Evolutionary conservation across 140 eudicot species (phyloP), one percentile per base, ranked within the genome.

Genomic region (Ambrosia hybrid): DNA sequence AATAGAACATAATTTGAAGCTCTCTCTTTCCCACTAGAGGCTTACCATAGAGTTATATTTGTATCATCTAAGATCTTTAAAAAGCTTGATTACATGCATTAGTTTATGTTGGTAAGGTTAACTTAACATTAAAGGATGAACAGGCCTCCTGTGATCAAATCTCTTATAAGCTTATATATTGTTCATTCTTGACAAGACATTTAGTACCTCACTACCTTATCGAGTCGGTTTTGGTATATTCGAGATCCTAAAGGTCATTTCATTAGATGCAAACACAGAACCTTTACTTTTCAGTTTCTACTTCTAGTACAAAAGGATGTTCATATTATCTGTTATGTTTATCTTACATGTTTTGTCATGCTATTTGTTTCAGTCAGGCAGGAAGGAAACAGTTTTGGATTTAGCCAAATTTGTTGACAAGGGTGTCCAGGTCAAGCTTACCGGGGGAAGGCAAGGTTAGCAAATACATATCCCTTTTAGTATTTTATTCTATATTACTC

Each of bases 361-460:
- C 17, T 77, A 17, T 10, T n/a, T 72, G 38, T 77, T 79, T 78
- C 89, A 94, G 99, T 94, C 99, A 26, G 96, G 97, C 51, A 76
- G 99, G 66, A 94, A 94, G 75, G 99, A 94, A 83, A 94, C 99
- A 16, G 99, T 90, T 73, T 55, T 94, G 72, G 99, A 94, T 86
- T 81, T 94, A 43, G 99, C 99, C 49, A 94, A 94, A 67, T 94
- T 94, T 74, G 97, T 94, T 45, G 99, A 94, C 86, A 94, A 94
- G 89, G 97, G 97, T 63, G 99, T 94, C 79, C 99, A 94, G 85
- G 99, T 94, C 70, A 94, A 94, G 85, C 99, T 94, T 59, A 94
- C 99, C 38, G 99, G 99, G 41, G 99, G 99, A 79, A 90, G 99
- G 51, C 97, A 90, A 90, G 99, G 99, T 90, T 33, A 60, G 85